Evolutionary conservation across 169 alveolate species (phyloP).

Genomic region (Cryptosporidium sp.): DNA sequence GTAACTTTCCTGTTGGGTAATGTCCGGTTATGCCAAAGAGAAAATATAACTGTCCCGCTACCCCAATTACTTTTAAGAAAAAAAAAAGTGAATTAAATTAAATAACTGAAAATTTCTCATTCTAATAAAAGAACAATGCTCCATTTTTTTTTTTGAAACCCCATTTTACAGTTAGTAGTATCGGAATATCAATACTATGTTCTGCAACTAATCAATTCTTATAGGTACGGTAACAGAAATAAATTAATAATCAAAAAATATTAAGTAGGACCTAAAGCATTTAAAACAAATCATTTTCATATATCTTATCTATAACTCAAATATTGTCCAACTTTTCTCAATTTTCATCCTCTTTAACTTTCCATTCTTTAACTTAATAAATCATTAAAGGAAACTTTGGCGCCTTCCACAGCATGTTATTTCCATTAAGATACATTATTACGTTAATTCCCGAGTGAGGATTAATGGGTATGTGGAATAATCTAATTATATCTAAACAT

Average conservation of each 20-base stretch:
- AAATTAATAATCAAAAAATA: too few species aligned
- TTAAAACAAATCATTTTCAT: background rate
- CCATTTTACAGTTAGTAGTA: background rate
- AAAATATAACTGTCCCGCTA: background rate
- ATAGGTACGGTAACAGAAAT: background rate
- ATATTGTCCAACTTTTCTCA: too few species aligned
- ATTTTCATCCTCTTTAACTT: background rate
- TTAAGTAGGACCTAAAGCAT: background rate
- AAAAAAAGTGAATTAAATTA: background rate
- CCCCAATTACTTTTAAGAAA: background rate
- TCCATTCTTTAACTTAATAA: background rate
- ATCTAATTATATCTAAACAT: conserved; percentile 21
- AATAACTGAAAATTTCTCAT: background rate
- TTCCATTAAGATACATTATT: background rate
- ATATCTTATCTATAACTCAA: background rate
- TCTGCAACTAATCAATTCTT: background rate
- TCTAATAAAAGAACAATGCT: background rate
- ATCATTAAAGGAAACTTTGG: background rate
- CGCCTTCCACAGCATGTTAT: conserved; percentile 11
- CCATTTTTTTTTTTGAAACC: background rate
- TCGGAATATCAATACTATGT: background rate
- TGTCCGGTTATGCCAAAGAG: background rate
- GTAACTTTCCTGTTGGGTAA: background rate
- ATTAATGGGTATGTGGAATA: conserved; percentile 5
- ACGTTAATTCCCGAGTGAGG: conserved; percentile 28